Percentiles rank a stretch among this genome's conserved stretches.
Evolutionary conservation across 305 asterid genomes (phyloP).

Genomic region (Vinca major): DNA sequence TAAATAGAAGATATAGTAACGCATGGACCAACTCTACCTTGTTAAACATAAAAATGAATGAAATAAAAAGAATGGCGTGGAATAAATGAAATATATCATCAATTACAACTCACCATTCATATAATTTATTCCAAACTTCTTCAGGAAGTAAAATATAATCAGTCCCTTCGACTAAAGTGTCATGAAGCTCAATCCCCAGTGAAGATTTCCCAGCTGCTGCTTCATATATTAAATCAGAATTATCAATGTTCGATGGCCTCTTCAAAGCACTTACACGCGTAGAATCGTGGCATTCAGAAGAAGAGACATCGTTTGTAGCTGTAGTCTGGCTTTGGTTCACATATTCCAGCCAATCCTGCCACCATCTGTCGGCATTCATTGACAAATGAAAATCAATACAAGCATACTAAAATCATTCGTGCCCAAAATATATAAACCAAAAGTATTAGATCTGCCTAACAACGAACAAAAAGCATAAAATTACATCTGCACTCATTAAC

Average conservation of each 20-base stretch:
- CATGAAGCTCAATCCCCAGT: constrained; percentile 66
- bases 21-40: neutral
- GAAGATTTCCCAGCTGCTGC: constrained; percentile 47
- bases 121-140: constrained; percentile 74
- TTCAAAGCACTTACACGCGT: constrained; percentile 40
- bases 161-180: constrained; percentile 91
- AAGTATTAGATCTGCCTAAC: neutral
- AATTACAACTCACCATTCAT: constrained; percentile 55
- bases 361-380: constrained; percentile 54
- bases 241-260: constrained; percentile 70
- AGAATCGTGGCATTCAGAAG: constrained; percentile 51
- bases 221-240: constrained; percentile 70
- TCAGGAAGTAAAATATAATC: constrained; percentile 91
- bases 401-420: neutral
- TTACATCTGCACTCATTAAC: neutral
- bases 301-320: constrained; percentile 46
- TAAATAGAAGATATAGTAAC: neutral
- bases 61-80: neutral
- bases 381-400: neutral
- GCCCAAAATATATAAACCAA: neutral
- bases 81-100: neutral
- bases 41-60: neutral
- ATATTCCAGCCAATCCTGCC: constrained; percentile 95
- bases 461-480: neutral
- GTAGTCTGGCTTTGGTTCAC: constrained; percentile 58